Percentiles rank a stretch among this genome's conserved stretches.
Conservation (phyloP, 192 early-diverging fungal species). For the Gigaspora rosea region DNA sequence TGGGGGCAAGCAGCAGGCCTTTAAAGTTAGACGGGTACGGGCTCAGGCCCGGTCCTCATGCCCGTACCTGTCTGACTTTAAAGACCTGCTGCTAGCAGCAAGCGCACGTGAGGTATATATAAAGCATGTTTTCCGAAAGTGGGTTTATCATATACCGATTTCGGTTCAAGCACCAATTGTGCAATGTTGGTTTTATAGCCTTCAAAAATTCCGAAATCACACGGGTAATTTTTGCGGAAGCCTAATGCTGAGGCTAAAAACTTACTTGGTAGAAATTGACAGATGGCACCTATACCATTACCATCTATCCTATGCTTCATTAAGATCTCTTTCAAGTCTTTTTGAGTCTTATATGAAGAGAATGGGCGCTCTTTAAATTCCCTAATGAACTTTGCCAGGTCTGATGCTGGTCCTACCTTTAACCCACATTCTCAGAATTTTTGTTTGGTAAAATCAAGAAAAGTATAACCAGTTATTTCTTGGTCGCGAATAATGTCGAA, state of each 20-base stretch:
- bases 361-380: background rate
- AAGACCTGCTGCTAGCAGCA: no score
- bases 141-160: no score
- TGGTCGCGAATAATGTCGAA: conserved; percentile 4
- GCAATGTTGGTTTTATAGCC: no score
- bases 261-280: background rate
- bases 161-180: no score
- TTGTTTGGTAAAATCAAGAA: conserved; percentile 1
- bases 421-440: background rate
- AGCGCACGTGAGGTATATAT: no score
- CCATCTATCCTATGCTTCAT: background rate
- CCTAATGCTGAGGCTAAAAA: background rate
- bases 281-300: background rate
- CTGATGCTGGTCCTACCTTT: background rate
- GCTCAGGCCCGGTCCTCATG: no score
- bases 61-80: no score
- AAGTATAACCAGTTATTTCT: background rate
- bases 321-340: background rate
- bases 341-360: background rate
- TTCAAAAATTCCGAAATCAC: no score
- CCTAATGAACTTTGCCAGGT: background rate
- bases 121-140: no score
- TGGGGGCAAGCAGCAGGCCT: no score
- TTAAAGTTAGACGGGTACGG: no score
- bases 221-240: no score